Conservation (phyloP, 1,284 basidiomycete species). For the Amylostereum areolatum region DNA sequence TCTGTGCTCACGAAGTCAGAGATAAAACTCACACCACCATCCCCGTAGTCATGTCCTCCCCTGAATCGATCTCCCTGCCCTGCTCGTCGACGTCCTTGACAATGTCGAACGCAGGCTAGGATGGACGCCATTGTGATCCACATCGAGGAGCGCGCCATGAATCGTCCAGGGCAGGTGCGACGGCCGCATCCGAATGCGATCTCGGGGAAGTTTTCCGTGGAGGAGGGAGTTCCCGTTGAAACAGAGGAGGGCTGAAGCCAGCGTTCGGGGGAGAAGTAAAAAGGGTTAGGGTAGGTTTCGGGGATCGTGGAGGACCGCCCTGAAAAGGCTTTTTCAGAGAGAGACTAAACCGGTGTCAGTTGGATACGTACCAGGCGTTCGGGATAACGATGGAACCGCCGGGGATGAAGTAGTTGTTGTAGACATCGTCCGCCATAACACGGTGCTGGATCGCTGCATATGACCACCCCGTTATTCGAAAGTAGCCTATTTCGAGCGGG, state of each 20-base stretch:
- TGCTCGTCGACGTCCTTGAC: slow-evolving; percentile 17
- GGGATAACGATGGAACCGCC: slow-evolving; percentile 12
- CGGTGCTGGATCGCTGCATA: slow-evolving; percentile 16
- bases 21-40: slow-evolving; percentile 10
- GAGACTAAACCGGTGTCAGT: slow-evolving; percentile 1
- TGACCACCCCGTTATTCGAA: background rate
- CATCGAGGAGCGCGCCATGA: slow-evolving; percentile 23
- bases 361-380: background rate
- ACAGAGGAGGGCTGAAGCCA: slow-evolving; percentile 7
- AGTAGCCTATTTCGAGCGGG: background rate
- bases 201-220: slow-evolving; percentile 3
- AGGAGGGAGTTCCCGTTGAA: background rate
- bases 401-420: slow-evolving; percentile 14
- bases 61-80: slow-evolving; percentile 19
- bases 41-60: slow-evolving; percentile 16
- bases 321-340: background rate
- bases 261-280: slow-evolving; percentile 14
- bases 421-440: slow-evolving; percentile 9
- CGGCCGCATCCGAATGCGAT: slow-evolving; percentile 16
- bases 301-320: slow-evolving; percentile 14
- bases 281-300: slow-evolving; percentile 7
- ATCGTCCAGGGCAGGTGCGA: slow-evolving; percentile 22
- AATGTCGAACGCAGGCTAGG: slow-evolving; percentile 23
- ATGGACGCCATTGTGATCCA: slow-evolving; percentile 23
- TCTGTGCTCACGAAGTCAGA: background rate